Conservation (phyloP, 2,329 filamentous ascomycete genomes). For the Aureobasidium subglaciale region DNA sequence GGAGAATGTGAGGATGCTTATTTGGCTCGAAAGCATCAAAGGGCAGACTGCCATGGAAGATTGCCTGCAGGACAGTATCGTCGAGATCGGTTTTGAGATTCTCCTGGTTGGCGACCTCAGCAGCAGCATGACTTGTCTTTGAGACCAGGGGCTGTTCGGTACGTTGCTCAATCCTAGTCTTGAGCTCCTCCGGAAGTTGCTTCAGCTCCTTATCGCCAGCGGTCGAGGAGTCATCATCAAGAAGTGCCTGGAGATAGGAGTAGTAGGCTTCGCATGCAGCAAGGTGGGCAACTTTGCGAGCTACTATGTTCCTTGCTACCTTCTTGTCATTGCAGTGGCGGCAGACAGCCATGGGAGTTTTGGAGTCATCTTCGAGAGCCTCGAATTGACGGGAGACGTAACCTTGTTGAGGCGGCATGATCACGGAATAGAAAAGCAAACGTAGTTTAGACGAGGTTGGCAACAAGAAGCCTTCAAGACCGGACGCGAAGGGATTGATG, state of each 20-base stretch:
- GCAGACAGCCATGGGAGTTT: conserved; percentile 12
- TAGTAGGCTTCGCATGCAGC: conserved; percentile 7
- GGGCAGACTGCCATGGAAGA: conserved; percentile 6
- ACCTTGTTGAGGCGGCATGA: conserved; percentile 12
- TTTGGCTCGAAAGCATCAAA: conserved; percentile 8
- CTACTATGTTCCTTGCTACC: conserved; percentile 11
- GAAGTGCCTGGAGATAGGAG: conserved; percentile 1
- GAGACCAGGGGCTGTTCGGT: background rate
- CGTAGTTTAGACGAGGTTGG: background rate
- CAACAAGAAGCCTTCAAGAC: conserved; percentile 11
- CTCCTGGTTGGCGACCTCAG: background rate
- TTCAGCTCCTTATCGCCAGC: conserved; percentile 4
- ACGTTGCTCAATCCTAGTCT: conserved; percentile 1
- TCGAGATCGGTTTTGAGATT: conserved; percentile 1
- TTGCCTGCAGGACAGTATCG: background rate
- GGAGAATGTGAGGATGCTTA: conserved; percentile 6
- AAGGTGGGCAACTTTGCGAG: conserved; percentile 5
- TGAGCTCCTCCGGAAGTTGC: conserved; percentile 6
- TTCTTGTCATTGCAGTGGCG: conserved; percentile 12
- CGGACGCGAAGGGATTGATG: background rate
- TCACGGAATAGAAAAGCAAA: background rate
- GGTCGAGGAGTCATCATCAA: background rate
- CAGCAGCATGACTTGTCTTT: conserved; percentile 1
- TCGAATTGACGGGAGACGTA: conserved; percentile 10
- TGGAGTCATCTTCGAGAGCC: conserved; percentile 9